Base-by-base conservation (phyloP, 2,329 filamentous ascomycete species). In the Trematosphaeria pertusa region DNA sequence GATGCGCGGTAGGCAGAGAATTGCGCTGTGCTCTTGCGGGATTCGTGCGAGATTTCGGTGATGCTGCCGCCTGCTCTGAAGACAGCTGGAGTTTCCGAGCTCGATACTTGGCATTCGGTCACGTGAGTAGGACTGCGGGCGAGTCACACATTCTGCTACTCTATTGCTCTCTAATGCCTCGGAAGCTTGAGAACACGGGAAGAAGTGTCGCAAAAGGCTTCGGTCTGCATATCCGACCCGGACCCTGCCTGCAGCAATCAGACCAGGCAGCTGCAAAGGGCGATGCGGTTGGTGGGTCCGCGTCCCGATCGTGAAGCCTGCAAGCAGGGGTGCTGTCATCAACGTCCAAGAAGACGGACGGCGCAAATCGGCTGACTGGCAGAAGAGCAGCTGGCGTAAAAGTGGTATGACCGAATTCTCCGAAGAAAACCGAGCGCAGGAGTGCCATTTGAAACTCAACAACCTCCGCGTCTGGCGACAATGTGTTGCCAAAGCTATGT, bases 11-110 rank as follows among this genome's bases (percentile, higher is more conserved):
- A n/a, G n/a, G n/a, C n/a, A 31, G 28, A 14, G 28, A 31, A 6
- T 31, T 31, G 11, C 28, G 28, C 12, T n/a, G 12, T 26, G 24
- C 18, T n/a, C 14, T 31, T 45, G 26, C 22, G 28, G 40, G 32
- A 28, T 35, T 32, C 6, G 14, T n/a, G 30, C 18, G 28, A 6
- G 38, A 17, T 19, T n/a, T 15, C 26, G 45, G 33, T 43, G 55
- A 24, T 46, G 56, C 45, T 61, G 56, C 46, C 54, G 24, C 12
- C 24, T 28, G 24, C 24, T 28, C 24, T 8, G 24, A n/a, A n/a
- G n/a, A n/a, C n/a, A n/a, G n/a, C n/a, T n/a, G n/a, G n/a, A n/a
- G n/a, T n/a, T n/a, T n/a, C n/a, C 24, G 8, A 28, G 24, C 7
- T 28, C 7, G 24, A 28, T 28, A 7, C 24, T 28, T 28, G 24